Percentiles rank a stretch among this genome's conserved stretches.
phyloP scores from a whole-genome alignment of 495 filamentous ascomycete genomes.

The Aspergillus carlsbadensis region DNA sequence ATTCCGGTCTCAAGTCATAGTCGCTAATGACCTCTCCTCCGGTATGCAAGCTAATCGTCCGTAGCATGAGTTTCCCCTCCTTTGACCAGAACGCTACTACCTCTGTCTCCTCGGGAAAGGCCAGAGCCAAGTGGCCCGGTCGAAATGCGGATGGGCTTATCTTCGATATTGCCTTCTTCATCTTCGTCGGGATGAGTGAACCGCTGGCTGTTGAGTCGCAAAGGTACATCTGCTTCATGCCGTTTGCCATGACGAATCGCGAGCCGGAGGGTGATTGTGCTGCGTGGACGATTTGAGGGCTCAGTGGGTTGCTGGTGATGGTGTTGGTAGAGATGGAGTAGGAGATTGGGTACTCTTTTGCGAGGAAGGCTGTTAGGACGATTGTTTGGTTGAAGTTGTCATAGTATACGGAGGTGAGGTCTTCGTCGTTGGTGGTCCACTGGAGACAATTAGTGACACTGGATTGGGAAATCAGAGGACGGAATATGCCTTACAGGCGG shows the following conservation, averaged over 20 bases:
- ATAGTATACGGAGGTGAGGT: constrained; percentile 26
- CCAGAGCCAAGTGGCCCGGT: constrained; percentile 19
- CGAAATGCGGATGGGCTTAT: constrained; percentile 22
- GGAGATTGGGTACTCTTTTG: constrained; percentile 22
- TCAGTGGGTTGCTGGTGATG: constrained; percentile 10
- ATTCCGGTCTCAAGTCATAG: constrained; percentile 26
- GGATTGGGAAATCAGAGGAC: not conserved
- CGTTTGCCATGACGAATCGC: constrained; percentile 23
- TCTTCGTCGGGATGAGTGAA: constrained; percentile 14
- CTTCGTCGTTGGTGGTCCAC: constrained; percentile 23
- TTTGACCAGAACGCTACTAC: constrained; percentile 25
- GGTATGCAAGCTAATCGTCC: constrained; percentile 18
- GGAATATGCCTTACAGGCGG: constrained; percentile 18
- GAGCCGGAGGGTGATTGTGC: constrained; percentile 26
- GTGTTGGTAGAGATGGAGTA: constrained; percentile 16
- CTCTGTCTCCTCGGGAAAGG: constrained; percentile 25
- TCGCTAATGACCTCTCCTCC: constrained; percentile 19
- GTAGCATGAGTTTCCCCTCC: constrained; percentile 22
- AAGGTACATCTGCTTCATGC: constrained; percentile 24
- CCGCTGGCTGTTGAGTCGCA: constrained; percentile 23
- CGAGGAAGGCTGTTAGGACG: constrained; percentile 25
- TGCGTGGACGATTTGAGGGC: constrained; percentile 22
- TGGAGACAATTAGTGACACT: constrained; percentile 12
- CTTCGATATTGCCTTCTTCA: constrained; percentile 25
- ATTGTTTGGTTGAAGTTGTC: constrained; percentile 20